Conservation (phyloP, 345 rosid species). For the Gossypium bickii region DNA sequence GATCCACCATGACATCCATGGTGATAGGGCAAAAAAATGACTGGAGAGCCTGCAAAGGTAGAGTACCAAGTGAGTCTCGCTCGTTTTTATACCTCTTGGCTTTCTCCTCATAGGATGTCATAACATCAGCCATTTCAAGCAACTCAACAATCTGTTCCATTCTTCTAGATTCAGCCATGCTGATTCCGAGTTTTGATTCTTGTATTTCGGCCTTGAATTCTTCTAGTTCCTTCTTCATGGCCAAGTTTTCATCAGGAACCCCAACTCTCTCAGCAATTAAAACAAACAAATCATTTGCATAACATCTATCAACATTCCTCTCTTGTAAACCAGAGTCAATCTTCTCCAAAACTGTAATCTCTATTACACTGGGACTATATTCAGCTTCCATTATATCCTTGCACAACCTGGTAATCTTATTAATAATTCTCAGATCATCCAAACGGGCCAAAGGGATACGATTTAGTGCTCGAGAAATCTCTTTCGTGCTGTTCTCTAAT, state of each 20-base stretch:
- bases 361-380: slow-evolving; percentile 8
- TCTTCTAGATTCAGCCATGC: slow-evolving; percentile 15
- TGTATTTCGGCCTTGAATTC: slow-evolving; percentile 20
- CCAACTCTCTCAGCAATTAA: slow-evolving; percentile 15
- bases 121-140: slow-evolving; percentile 25
- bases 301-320: slow-evolving; percentile 10
- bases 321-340: slow-evolving; percentile 12
- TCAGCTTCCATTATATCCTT: slow-evolving; percentile 18
- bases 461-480: slow-evolving; percentile 19
- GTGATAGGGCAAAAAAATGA: slow-evolving; percentile 30
- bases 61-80: slow-evolving; percentile 16
- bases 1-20: slow-evolving; percentile 25
- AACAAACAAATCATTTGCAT: slow-evolving; percentile 18
- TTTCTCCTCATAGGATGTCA: slow-evolving; percentile 22
- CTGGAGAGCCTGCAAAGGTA: slow-evolving; percentile 22
- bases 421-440: slow-evolving; percentile 7
- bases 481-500: slow-evolving; percentile 14
- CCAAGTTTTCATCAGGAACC: slow-evolving; percentile 14
- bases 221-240: slow-evolving; percentile 16
- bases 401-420: slow-evolving; percentile 16
- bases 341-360: slow-evolving; percentile 14
- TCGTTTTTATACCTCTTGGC: slow-evolving; percentile 12
- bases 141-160: slow-evolving; percentile 19
- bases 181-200: slow-evolving; percentile 11
- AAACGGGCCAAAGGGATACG: slow-evolving; percentile 15